These are phyloP conservation scores for Cucurbita pepo DNA, from an alignment of 306 rosid species.

Conservation along the genomic window DNA sequence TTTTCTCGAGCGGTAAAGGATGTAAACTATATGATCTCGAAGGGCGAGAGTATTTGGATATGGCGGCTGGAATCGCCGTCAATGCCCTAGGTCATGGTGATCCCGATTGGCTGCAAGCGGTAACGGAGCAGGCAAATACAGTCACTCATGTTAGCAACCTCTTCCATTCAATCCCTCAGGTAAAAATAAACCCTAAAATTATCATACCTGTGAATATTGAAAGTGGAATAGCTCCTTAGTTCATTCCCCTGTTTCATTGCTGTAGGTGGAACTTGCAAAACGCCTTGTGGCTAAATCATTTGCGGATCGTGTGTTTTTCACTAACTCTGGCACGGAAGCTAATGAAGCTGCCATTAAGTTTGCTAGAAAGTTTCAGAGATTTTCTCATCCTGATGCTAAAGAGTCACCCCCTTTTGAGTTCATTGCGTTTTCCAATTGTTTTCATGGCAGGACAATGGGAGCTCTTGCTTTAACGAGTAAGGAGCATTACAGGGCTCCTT, in stretches of 20 bases:
- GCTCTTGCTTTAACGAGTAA: slow-evolving; percentile 95
- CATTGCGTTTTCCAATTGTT: slow-evolving; percentile 61
- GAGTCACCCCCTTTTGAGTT: slow-evolving; percentile 58
- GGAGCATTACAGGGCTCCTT: slow-evolving; percentile 68
- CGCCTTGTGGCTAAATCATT: slow-evolving; percentile 51
- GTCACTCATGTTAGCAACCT: slow-evolving; percentile 82
- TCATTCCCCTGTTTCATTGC: background rate
- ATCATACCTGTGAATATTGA: too few species aligned
- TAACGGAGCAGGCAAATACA: slow-evolving; percentile 43
- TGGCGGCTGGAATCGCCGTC: slow-evolving; percentile 70
- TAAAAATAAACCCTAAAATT: background rate
- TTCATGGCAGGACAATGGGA: slow-evolving; percentile 94
- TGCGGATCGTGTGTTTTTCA: slow-evolving; percentile 81
- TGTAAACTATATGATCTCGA: slow-evolving; percentile 62
- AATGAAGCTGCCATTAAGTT: slow-evolving; percentile 91
- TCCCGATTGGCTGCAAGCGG: slow-evolving; percentile 63
- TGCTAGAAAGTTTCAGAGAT: slow-evolving; percentile 71
- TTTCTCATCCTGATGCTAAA: slow-evolving; percentile 26
- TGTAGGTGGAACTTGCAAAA: slow-evolving; percentile 76
- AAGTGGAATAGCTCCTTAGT: background rate
- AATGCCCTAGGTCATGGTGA: slow-evolving; percentile 78
- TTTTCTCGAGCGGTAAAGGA: slow-evolving; percentile 55
- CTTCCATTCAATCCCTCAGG: slow-evolving; percentile 72
- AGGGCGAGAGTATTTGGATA: slow-evolving; percentile 66
- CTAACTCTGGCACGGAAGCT: slow-evolving; percentile 92